These are phyloP conservation scores for Picea mariana DNA, from an alignment of 83 land plant species.

Conservation along the genomic window DNA sequence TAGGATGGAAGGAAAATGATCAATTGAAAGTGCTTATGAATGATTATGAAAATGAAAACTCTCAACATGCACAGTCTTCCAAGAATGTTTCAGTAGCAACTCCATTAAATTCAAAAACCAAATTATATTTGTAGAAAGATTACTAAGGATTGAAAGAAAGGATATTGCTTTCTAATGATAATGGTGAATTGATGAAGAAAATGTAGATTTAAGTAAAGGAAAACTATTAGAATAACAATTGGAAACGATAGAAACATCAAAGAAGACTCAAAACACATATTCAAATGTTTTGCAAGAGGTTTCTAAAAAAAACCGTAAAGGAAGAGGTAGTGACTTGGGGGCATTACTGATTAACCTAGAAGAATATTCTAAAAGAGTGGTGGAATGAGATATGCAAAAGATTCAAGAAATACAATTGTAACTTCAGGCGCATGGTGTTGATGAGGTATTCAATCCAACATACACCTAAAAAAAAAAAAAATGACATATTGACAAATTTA, in stretches of 20 bases:
- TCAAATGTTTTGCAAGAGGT: not conserved
- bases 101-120: slow-evolving; percentile 39
- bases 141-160: slow-evolving; percentile 65
- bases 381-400: not conserved
- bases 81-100: not conserved
- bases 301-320: not conserved
- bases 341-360: not conserved
- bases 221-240: slow-evolving; percentile 33
- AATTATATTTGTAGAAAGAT: slow-evolving; percentile 71
- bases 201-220: slow-evolving; percentile 54
- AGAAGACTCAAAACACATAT: not conserved
- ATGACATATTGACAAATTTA: too few species aligned
- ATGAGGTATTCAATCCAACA: too few species aligned
- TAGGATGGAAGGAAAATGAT: slow-evolving; percentile 21
- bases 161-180: slow-evolving; percentile 66
- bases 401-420: too few species aligned
- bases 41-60: not conserved
- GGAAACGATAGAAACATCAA: slow-evolving; percentile 26
- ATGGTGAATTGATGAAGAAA: slow-evolving; percentile 69
- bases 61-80: not conserved
- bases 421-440: too few species aligned
- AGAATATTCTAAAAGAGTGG: slow-evolving; percentile 3
- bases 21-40: not conserved
- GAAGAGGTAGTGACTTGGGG: not conserved
- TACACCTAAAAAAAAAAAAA: too few species aligned